These are phyloP conservation scores for Fusarium illudens DNA, from an alignment of 2,329 filamentous ascomycete genomes.

Conservation along the genomic window DNA sequence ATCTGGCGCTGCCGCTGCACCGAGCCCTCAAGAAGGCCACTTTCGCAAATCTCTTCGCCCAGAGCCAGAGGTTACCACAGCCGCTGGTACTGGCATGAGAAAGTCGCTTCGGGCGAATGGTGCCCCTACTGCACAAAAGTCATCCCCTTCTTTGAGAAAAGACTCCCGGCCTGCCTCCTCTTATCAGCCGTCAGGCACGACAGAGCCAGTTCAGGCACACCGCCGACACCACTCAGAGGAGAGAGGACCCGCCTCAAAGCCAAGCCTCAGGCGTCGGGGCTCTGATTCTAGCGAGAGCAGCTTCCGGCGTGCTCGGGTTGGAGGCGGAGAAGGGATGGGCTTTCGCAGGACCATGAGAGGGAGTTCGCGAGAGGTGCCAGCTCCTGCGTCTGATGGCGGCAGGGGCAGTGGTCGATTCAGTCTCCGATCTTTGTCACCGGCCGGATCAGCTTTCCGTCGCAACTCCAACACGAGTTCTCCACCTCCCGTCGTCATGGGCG, in stretches of 20 bases:
- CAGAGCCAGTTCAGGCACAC: constrained; percentile 26
- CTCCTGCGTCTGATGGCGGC: constrained; percentile 42
- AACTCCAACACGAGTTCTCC: constrained; percentile 49
- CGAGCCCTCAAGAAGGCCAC: constrained; percentile 19
- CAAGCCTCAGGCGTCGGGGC: constrained; percentile 59
- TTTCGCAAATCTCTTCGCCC: constrained; percentile 37
- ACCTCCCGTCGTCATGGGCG: constrained; percentile 47
- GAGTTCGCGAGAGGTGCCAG: constrained; percentile 33
- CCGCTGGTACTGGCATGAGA: constrained; percentile 30
- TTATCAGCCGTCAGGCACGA: constrained; percentile 39
- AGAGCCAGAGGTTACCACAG: constrained; percentile 13
- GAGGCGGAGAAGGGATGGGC: constrained; percentile 58
- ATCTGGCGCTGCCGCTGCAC: constrained; percentile 13
- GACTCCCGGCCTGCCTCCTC: constrained; percentile 43
- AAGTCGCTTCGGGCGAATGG: constrained; percentile 37
- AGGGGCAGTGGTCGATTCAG: constrained; percentile 69
- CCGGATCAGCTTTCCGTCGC: constrained; percentile 62
- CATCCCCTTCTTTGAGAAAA: constrained; percentile 3
- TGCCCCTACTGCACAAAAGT: constrained; percentile 6
- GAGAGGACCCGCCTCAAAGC: constrained; percentile 34
- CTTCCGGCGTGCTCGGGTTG: constrained; percentile 72
- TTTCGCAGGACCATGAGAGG: constrained; percentile 80
- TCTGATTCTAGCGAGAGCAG: constrained; percentile 82
- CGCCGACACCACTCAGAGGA: constrained; percentile 42
- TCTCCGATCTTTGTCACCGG: constrained; percentile 74